Evolutionary conservation across 1,284 basidiomycete genomes (phyloP), one percentile per base, ranked within the genome.

Genomic region (Wallemia hederae): DNA sequence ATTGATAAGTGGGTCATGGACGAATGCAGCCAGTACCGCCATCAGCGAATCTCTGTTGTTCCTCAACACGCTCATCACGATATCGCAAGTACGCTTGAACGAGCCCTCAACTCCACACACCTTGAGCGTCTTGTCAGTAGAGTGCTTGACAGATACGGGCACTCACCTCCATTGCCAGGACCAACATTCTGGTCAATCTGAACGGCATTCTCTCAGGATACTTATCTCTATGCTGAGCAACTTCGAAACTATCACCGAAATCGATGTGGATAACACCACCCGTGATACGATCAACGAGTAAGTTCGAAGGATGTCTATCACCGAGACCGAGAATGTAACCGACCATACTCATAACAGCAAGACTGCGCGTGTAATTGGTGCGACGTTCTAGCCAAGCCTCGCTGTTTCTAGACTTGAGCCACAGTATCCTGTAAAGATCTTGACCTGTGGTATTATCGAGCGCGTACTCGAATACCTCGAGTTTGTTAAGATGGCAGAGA

Each of bases 161-260:
- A 64, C 77, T 69, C 63, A 88, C 88, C 78, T 99, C 94, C 94
- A 99, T 98, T 1, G 94, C 94, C 70, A 96, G 89, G 27, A 90
- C 94, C 62, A 99, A 77, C 94, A 99, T 98, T 65, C 94, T 78
- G 14, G 94, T 99, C 64, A 99, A 76, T 58, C 94, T 80, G 81
- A 99, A 99, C 0, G 94, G 94, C 60, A 99, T 90, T 71, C 87
- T 94, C 73, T 99, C 94, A 0, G 94, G 94, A 76, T 92, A 98
- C 74, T 98, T 99, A 72, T 97, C 88, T 66, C 91, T 82, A 66
- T 86, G 83, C 83, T 91, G 89, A 19, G 88, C 87, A 58, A 91
- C 81, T 71, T 91, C 88, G 71, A 91, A 91, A 68, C 88, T 91
- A 69, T 92, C 88, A 58, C 88, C 88, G 49, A 27, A 2, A 24